Conservation (phyloP, 208 protist genomes). For the Novymonas esmeraldas region DNA sequence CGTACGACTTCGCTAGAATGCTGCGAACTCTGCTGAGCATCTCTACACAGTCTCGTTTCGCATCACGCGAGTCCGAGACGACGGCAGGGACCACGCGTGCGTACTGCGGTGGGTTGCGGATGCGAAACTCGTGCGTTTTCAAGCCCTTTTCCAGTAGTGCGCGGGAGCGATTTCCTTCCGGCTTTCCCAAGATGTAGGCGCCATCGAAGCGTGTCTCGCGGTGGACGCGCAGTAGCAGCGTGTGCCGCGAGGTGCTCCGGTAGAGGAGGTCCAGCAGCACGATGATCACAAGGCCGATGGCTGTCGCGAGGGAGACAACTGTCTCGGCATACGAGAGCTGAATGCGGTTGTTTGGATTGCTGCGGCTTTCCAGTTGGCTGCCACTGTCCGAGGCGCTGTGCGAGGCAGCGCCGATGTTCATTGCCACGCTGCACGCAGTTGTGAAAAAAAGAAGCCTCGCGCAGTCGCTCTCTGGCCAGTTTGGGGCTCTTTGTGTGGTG, state of each 20-base stretch:
- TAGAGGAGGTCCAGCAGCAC: slow-evolving; percentile 67
- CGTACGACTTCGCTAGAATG: slow-evolving; percentile 57
- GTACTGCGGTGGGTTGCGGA: slow-evolving; percentile 66
- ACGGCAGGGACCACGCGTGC: slow-evolving; percentile 65
- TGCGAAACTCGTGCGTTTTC: slow-evolving; percentile 59
- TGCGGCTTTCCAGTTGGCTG: neutral
- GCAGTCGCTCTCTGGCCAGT: too few species aligned
- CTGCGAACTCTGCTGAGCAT: slow-evolving; percentile 78
- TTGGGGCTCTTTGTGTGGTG: too few species aligned
- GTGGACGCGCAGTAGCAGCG: slow-evolving; percentile 53
- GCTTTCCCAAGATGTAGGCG: slow-evolving; percentile 69
- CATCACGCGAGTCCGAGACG: slow-evolving; percentile 67
- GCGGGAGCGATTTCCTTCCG: slow-evolving; percentile 37
- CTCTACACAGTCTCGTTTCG: slow-evolving; percentile 63
- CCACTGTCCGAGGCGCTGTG: neutral
- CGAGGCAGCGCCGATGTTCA: neutral
- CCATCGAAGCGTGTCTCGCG: slow-evolving; percentile 81
- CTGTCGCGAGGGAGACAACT: slow-evolving; percentile 73
- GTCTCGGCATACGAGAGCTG: slow-evolving; percentile 74
- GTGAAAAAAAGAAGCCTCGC: neutral
- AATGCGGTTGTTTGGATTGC: slow-evolving; percentile 14
- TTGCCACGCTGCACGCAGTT: neutral
- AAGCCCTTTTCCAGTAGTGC: slow-evolving; percentile 78
- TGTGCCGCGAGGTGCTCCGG: slow-evolving; percentile 50
- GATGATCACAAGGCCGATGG: slow-evolving; percentile 64